Percentiles rank a stretch among this genome's conserved stretches.
phyloP scores from a whole-genome alignment of 345 rosid species.

The Populus tremula region DNA sequence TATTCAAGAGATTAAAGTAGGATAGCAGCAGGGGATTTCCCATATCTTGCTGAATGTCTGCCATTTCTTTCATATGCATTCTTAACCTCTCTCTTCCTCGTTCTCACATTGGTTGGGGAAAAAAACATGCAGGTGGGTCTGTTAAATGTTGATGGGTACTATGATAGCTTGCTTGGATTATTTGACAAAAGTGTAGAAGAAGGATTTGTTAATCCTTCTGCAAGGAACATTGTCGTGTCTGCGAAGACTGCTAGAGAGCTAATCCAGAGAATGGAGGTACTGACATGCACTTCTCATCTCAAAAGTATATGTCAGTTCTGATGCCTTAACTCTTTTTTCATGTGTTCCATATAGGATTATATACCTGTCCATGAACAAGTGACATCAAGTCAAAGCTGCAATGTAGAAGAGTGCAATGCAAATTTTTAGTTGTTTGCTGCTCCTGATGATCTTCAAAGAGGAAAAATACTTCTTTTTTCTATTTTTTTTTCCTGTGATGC shows the following conservation, averaged over 20 bases:
- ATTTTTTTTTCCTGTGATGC: background rate
- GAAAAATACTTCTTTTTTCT: background rate
- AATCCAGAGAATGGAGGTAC: conserved; percentile 45
- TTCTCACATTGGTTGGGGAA: background rate
- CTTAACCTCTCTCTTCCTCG: background rate
- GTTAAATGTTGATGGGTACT: conserved; percentile 54
- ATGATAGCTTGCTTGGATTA: conserved; percentile 46
- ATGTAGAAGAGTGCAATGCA: background rate
- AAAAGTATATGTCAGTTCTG: background rate
- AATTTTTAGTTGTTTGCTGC: conserved; percentile 10
- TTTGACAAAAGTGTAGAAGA: conserved; percentile 61
- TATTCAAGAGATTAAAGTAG: too few species aligned
- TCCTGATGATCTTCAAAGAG: background rate
- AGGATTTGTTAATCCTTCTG: conserved; percentile 47
- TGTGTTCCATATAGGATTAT: conserved; percentile 41
- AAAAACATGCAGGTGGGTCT: conserved; percentile 42
- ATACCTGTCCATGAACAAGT: conserved; percentile 39
- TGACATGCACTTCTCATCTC: background rate
- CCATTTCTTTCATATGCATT: background rate
- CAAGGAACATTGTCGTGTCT: conserved; percentile 43
- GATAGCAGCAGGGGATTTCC: background rate
- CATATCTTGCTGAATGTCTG: background rate
- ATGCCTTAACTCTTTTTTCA: background rate
- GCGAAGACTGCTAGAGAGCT: conserved; percentile 41
- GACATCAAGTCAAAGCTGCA: conserved; percentile 35